Evolutionary conservation across 2,329 filamentous ascomycete species (phyloP).

Genomic region (Piedraia hortae): DNA sequence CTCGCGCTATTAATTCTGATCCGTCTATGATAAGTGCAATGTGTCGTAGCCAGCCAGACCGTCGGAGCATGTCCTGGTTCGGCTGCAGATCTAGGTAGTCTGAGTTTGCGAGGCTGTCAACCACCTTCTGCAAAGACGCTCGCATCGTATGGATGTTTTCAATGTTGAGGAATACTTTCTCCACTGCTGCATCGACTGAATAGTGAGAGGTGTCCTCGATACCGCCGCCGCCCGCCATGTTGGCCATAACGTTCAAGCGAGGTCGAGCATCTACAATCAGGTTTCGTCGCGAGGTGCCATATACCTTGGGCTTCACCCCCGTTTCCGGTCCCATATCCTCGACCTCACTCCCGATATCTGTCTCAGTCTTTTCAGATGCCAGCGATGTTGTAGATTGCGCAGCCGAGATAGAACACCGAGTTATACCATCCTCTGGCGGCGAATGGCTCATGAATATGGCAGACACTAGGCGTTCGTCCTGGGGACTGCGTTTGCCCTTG

Average conservation of each 20-base stretch:
- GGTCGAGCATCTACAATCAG: conserved; percentile 89
- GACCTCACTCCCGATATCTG: conserved; percentile 1
- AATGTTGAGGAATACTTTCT: conserved; percentile 75
- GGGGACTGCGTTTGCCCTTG: conserved; percentile 57
- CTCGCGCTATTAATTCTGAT: conserved; percentile 54
- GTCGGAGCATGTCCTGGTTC: conserved; percentile 50
- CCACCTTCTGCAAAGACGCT: conserved; percentile 59
- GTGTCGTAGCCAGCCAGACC: conserved; percentile 78
- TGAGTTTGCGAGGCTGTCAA: conserved; percentile 76
- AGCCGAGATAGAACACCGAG: too few species aligned
- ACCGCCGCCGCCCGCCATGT: conserved; percentile 76
- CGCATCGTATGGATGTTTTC: conserved; percentile 98
- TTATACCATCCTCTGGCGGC: conserved; percentile 3
- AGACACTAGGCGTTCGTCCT: conserved; percentile 79
- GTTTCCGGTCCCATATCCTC: conserved; percentile 2
- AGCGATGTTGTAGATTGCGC: conserved; percentile 1
- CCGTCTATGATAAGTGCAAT: conserved; percentile 65
- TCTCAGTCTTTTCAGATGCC: not conserved
- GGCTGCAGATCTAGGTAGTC: conserved; percentile 64
- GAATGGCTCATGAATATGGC: conserved; percentile 56
- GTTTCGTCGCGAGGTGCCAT: conserved; percentile 79
- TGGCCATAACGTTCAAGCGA: conserved; percentile 77
- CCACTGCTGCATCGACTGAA: conserved; percentile 26
- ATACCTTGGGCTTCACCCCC: conserved; percentile 22
- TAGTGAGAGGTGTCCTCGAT: conserved; percentile 98